phyloP scores from a whole-genome alignment of 257 asterid genomes.

The Solanum medicagineum region DNA sequence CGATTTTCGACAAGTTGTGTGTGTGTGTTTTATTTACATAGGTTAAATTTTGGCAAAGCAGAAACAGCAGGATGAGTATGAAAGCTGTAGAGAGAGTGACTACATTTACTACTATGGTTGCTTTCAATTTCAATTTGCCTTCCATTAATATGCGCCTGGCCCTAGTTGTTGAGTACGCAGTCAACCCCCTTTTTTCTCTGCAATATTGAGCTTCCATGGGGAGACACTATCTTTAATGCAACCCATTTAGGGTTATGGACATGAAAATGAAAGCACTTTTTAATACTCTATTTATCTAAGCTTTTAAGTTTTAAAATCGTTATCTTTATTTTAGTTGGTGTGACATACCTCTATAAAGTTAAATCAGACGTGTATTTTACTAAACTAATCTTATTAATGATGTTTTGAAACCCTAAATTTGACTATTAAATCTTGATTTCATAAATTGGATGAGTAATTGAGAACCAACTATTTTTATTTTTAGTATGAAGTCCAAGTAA shows the following conservation, averaged over 20 bases:
- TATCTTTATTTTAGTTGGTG: too few species aligned
- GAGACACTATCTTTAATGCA: constrained; percentile 46
- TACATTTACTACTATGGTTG: constrained; percentile 40
- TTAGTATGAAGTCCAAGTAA: too few species aligned
- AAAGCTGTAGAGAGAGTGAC: constrained; percentile 6
- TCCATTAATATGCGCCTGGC: constrained; percentile 32
- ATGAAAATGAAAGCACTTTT: neutral
- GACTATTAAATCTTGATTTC: too few species aligned
- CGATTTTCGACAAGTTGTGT: constrained; percentile 7
- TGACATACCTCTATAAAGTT: too few species aligned
- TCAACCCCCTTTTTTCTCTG: constrained; percentile 40
- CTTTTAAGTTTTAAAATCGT: too few species aligned
- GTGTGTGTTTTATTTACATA: constrained; percentile 8
- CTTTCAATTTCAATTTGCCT: constrained; percentile 32
- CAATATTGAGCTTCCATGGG: constrained; percentile 13
- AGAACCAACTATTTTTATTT: too few species aligned
- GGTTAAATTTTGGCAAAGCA: constrained; percentile 18
- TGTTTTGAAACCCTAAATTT: too few species aligned
- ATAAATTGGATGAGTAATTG: too few species aligned
- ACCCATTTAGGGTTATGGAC: constrained; percentile 15
- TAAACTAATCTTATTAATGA: too few species aligned
- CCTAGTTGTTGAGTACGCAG: constrained; percentile 33
- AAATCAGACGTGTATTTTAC: too few species aligned
- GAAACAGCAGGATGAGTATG: constrained; percentile 8
- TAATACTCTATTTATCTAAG: too few species aligned